Base-by-base conservation (phyloP, 1,139 yeast genomes). In the Saccharomycopsis hybrid region DNA sequence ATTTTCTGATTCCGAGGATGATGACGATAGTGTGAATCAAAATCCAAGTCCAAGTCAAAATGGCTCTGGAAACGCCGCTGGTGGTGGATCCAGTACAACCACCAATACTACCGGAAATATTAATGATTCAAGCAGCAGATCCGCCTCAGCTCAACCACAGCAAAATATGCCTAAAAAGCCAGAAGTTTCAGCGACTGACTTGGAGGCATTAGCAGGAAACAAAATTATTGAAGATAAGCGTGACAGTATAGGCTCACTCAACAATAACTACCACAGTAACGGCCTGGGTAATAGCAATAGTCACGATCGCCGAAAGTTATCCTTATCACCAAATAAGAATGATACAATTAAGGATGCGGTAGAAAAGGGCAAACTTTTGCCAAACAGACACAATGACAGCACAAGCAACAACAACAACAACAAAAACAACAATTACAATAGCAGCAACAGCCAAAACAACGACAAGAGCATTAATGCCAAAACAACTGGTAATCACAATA, bases 1-100 rank as follows among this genome's bases (percentile, higher is more conserved):
- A 55, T 62, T 90, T 47, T 74, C 74, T 47, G 83, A 77, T 48
- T 55, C 56, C 18, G 54, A 47, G 5, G 65, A 59, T 43, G 61
- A 60, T 1, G 57, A 53, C 39, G 27, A 46, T 31, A 25, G 24
- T n/a, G 32, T 11, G 9, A 38, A 32, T 25, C 40, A 31, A 18
- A 38, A 36, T 46, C 41, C 30, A 44, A 40, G 18, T 3, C 41
- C 37, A 18, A 27, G 28, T 2, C 30, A 44, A 8, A 18, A 37
- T 5, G 31, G 38, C n/a, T 18, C 36, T 18, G 29, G 7, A 24
- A 39, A 46, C 28, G 11, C 13, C n/a, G 44, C 25, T 5, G 33
- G 40, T 41, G 33, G 13, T 39, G 35, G 27, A 40, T 40, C 18
- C 11, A 36, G 7, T 4, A 8, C 4, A 27, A 27, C 31, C 33